Percentiles rank a stretch among this genome's conserved stretches.
Evolutionary conservation across 1,284 basidiomycete genomes (phyloP).

Genomic region (Cryptococcus depauperatus): DNA sequence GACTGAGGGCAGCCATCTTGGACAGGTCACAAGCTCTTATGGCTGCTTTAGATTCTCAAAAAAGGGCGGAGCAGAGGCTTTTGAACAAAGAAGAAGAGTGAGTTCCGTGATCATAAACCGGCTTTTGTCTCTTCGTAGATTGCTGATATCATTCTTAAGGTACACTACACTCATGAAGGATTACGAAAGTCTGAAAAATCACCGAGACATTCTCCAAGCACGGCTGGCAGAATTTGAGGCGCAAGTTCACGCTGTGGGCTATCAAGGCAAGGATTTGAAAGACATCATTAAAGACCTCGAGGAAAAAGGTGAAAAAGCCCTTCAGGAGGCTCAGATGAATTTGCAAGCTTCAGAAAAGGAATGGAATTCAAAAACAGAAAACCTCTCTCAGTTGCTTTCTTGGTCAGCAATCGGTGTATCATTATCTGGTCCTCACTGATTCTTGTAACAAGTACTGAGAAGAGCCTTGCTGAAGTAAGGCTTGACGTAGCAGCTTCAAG

Average conservation of each 20-base stretch:
- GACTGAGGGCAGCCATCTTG: neutral
- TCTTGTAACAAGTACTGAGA: no score
- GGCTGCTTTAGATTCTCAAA: neutral
- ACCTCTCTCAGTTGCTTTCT: no score
- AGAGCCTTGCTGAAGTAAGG: neutral
- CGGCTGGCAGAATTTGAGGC: neutral
- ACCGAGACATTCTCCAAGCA: constrained; percentile 1
- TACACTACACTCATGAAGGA: no score
- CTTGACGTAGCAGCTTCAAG: neutral
- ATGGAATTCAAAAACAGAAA: neutral
- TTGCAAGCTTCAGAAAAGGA: neutral
- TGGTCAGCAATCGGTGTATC: no score
- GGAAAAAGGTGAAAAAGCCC: neutral
- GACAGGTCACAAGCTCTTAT: neutral
- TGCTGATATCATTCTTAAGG: no score
- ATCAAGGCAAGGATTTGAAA: constrained; percentile 1
- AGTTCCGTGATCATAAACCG: no score
- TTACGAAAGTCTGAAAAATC: no score
- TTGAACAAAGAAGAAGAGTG: constrained; percentile 4
- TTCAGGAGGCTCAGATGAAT: neutral
- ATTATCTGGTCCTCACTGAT: no score
- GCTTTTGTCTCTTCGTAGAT: no score
- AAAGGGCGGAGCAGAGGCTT: neutral
- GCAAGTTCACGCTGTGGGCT: constrained; percentile 1
- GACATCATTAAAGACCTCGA: neutral